These are phyloP conservation scores for Trichomonascus vanleenenianus DNA, from an alignment of 805 yeast genomes.

Conservation along the genomic window DNA sequence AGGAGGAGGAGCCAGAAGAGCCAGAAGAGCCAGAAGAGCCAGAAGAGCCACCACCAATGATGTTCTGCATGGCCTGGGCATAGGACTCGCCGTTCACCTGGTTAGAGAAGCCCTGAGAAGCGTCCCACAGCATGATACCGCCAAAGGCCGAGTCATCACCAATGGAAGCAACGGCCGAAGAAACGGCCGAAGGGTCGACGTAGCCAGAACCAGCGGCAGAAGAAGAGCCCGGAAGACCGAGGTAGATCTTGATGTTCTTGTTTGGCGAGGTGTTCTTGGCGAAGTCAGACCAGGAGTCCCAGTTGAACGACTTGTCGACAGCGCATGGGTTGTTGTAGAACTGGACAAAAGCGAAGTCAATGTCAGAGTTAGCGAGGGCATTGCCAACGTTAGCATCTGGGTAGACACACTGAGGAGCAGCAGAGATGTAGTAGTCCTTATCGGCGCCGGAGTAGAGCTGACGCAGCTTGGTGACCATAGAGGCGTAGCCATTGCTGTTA, in stretches of 20 bases:
- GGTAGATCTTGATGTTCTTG: slow-evolving; percentile 54
- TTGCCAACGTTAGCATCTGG: slow-evolving; percentile 70
- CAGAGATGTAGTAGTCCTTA: slow-evolving; percentile 65
- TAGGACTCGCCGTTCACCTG: slow-evolving; percentile 39
- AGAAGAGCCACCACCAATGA: no score
- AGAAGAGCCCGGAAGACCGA: slow-evolving; percentile 67
- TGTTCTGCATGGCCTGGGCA: slow-evolving; percentile 37
- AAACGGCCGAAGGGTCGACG: slow-evolving; percentile 31
- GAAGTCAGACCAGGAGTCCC: slow-evolving; percentile 64
- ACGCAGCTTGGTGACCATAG: slow-evolving; percentile 46
- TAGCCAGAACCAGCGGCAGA: slow-evolving; percentile 52
- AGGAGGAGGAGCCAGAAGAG: slow-evolving; percentile 2
- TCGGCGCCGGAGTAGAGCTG: slow-evolving; percentile 38
- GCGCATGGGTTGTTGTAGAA: slow-evolving; percentile 83
- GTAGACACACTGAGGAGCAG: slow-evolving; percentile 89
- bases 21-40: slow-evolving; percentile 9
- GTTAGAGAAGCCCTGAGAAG: slow-evolving; percentile 48
- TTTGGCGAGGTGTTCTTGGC: slow-evolving; percentile 58
- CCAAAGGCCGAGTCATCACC: slow-evolving; percentile 38
- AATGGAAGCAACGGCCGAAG: slow-evolving; percentile 19
- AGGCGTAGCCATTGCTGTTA: slow-evolving; percentile 56
- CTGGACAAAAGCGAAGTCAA: slow-evolving; percentile 81
- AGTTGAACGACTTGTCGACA: slow-evolving; percentile 44
- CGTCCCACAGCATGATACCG: slow-evolving; percentile 84
- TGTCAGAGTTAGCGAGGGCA: slow-evolving; percentile 53